phyloP scores from a whole-genome alignment of 2,329 filamentous ascomycete species.

The Microcera coccophila region DNA sequence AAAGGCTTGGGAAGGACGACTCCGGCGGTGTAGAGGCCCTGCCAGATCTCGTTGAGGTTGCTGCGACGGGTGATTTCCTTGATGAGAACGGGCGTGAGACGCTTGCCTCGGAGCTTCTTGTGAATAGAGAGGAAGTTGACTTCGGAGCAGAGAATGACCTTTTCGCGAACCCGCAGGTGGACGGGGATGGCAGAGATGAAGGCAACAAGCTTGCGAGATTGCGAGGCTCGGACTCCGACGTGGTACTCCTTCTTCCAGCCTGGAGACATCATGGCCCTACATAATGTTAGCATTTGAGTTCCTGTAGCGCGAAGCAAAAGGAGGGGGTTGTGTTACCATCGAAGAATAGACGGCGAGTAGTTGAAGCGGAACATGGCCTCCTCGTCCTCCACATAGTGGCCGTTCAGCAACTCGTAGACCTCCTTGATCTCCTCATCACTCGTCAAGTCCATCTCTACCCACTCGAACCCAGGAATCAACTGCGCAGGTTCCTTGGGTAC shows the following conservation, averaged over 20 bases:
- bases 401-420: conserved; percentile 84
- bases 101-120: conserved; percentile 93
- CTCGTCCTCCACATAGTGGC: conserved; percentile 96
- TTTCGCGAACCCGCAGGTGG: conserved; percentile 72
- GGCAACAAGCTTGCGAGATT: conserved; percentile 83
- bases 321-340: conserved; percentile 62
- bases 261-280: conserved; percentile 86
- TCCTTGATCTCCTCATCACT: conserved; percentile 78
- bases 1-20: conserved; percentile 87
- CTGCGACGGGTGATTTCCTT: conserved; percentile 94
- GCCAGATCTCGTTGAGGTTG: conserved; percentile 82
- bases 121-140: conserved; percentile 99
- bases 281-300: conserved; percentile 7
- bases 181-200: conserved; percentile 95
- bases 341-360: conserved; percentile 83
- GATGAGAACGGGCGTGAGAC: conserved; percentile 89
- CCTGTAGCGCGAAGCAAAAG: background rate
- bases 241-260: conserved; percentile 96
- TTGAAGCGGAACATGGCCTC: conserved; percentile 98
- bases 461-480: conserved; percentile 83
- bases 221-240: conserved; percentile 80
- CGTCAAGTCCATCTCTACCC: conserved; percentile 84
- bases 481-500: conserved; percentile 73
- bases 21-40: conserved; percentile 93
- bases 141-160: conserved; percentile 74